These are phyloP conservation scores for Taxillus chinensis DNA, from an alignment of 164 flowering plant genomes.

Conservation along the genomic window DNA sequence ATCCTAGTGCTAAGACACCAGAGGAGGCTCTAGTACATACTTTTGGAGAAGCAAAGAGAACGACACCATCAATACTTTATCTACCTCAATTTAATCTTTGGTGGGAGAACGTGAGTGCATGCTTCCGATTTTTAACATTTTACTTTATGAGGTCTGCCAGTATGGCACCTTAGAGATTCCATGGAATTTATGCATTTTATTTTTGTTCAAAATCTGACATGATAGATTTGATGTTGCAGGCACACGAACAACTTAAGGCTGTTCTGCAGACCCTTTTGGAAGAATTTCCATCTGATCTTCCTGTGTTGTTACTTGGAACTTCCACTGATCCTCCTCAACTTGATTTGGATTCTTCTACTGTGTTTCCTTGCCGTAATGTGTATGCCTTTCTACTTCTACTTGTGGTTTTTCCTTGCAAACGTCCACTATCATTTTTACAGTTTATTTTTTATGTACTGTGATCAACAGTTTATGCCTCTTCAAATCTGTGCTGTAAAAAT, in stretches of 20 bases:
- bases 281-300: conserved; percentile 85
- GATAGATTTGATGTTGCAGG: conserved; percentile 36
- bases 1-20: conserved; percentile 98
- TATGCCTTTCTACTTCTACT: conserved; percentile 31
- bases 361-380: conserved; percentile 70
- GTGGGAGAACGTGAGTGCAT: conserved; percentile 93
- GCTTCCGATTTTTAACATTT: neutral
- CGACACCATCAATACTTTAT: conserved; percentile 87
- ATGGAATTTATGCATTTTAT: too few species aligned
- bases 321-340: conserved; percentile 34
- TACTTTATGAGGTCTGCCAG: neutral
- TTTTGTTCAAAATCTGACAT: neutral
- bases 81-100: conserved; percentile 87
- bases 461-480: neutral
- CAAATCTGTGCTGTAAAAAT: neutral
- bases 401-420: neutral
- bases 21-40: conserved; percentile 98
- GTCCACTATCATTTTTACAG: neutral
- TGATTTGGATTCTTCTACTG: conserved; percentile 26
- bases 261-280: conserved; percentile 76
- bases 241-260: conserved; percentile 92
- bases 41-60: conserved; percentile 98
- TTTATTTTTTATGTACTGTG: neutral
- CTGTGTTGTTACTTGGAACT: conserved; percentile 78
- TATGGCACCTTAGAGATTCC: too few species aligned